These are phyloP conservation scores for Colletotrichum liriopes DNA, from an alignment of 2,329 filamentous ascomycete genomes.

Conservation along the genomic window DNA sequence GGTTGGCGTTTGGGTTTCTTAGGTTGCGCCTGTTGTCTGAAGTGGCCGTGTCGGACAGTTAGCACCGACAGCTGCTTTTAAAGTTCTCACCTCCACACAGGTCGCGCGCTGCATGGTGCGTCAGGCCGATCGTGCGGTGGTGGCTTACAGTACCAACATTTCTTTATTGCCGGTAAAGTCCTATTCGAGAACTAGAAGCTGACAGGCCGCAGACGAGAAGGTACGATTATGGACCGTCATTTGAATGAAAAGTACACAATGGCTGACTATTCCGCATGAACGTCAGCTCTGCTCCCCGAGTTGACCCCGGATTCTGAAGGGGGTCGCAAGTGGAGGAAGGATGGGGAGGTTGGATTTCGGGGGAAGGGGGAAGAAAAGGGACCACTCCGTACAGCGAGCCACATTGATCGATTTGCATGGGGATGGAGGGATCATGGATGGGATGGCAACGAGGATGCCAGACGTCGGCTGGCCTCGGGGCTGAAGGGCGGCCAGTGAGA, in stretches of 20 bases:
- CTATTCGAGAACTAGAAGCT: neutral
- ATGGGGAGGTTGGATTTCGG: neutral
- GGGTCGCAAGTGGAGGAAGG: neutral
- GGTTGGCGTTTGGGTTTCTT: neutral
- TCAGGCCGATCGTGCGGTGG: neutral
- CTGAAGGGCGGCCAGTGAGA: slow-evolving; percentile 18
- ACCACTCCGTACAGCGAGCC: neutral
- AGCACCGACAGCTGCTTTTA: neutral
- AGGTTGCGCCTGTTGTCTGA: neutral
- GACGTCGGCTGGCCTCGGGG: slow-evolving; percentile 14
- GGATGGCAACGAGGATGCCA: slow-evolving; percentile 17
- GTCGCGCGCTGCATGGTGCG: neutral
- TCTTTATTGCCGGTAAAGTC: neutral
- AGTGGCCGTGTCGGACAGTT: neutral
- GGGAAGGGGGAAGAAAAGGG: neutral
- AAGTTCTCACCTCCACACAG: slow-evolving; percentile 16
- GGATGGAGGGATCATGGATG: neutral
- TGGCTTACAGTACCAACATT: neutral
- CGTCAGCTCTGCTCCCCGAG: neutral
- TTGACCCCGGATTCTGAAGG: neutral
- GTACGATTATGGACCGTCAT: neutral
- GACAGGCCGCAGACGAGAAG: neutral
- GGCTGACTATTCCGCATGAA: neutral
- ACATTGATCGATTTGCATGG: neutral
- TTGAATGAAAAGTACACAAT: neutral